Evolutionary conservation across 2,329 filamentous ascomycete genomes (phyloP), one percentile per base, ranked within the genome.

Genomic region (Aspergillus eucalypticola): DNA sequence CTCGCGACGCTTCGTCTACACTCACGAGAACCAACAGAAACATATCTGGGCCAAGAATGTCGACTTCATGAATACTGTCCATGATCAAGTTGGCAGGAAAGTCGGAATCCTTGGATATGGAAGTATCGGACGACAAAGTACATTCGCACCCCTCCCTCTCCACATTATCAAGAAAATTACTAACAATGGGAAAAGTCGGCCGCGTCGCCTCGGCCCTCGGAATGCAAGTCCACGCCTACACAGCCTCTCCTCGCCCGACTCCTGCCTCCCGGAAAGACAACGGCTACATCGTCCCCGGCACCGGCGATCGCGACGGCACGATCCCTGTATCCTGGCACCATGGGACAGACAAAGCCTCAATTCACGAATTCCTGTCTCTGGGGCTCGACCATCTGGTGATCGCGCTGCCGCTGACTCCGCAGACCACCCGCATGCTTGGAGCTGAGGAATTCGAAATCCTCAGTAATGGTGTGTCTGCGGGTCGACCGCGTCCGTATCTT

Each of bases 201-300:
- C 79, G 80, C 25, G 81, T 91, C 3, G 84, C 84, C 10, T 81
- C 80, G 13, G 87, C 88, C 2, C 74, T 91, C 67, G 90, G 90
- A 17, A 88, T 91, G 83, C 81, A 86, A 27, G 84, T 94, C 0
- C 81, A 92, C 70, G 90, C 90, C 0, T 92, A 90, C 77, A 94
- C 90, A 0, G 86, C 90, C 0, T 85, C 85, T 25, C 84, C 88
- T 0, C 87, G 88, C n/a, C 73, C 79, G 8, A 91, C 89, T 0
- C 83, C 86, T 0, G 87, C 87, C 57, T 88, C 86, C 1, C 84
- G 83, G 48, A 79, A 75, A 27, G 90, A 94, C 73, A 71, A 76
- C 13, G 84, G 86, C 5, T 94, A 88, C 76, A 84, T 88, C 35
- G 85, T 91, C 0, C 85, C 87, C 0, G 86, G 87, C 0, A 90